Base-by-base conservation (phyloP, 2,329 filamentous ascomycete genomes). In the Epichloe aotearoae region DNA sequence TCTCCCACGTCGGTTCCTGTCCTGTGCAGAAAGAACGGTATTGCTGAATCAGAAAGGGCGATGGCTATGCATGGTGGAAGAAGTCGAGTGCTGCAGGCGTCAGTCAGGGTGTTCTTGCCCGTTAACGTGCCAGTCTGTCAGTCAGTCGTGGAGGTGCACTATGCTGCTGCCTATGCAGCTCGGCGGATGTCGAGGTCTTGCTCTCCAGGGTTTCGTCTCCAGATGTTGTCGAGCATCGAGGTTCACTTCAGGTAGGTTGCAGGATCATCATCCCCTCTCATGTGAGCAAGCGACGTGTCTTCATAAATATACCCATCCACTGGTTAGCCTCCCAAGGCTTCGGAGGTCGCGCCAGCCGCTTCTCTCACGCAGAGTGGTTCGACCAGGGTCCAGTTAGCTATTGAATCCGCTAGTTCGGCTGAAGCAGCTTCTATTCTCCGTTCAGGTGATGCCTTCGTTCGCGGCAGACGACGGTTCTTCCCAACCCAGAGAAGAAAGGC, bases 21-120 rank as follows among this genome's bases (percentile, higher is more conserved):
- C 26, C 10, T 19, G 14, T 11, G 36, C 41, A 30, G 41, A 15
- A 43, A 43, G 41, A 43, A 26, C 41, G 17, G 26, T 39, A 17
- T 7, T 40, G 34, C 34, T 26, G 52, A 47, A n/a, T 47, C 53
- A 42, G 49, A 47, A 23, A 53, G 54, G 15, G 51, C 49, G 51
- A 59, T 57, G 36, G 10, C 17, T 30, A 30, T 20, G 17, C 43
- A 39, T 46, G n/a, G 4, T 46, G n/a, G 36, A 38, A 50, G 56
- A 46, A 42, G 33, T 42, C 47, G 46, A 48, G 43, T 44, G 46
- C 17, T 5, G 37, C 5, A 26, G 20, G 26, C 7, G 20, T 7
- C 14, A 20, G 15, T 15, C 6, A 33, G 19, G 5, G 4, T 10
- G n/a, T 43, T 40, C 17, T 3, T 47, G 45, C 45, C 36, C 10